Percentiles rank a stretch among this genome's conserved stretches.
phyloP scores from a whole-genome alignment of 352 stramenopile genomes.

The Plasmopara halstedii region DNA sequence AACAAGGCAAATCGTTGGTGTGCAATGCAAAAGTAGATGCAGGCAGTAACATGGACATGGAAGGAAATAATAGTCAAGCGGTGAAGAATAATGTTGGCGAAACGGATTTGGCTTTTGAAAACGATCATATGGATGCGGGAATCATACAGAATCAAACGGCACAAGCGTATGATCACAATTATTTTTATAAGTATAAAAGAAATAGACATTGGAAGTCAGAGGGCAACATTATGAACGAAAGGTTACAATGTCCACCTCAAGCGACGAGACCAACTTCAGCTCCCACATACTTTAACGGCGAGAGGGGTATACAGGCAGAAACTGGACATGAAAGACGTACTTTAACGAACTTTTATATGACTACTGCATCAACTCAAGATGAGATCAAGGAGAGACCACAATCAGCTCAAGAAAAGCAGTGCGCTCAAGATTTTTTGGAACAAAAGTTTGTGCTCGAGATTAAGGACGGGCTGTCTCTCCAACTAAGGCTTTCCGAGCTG shows the following conservation, averaged over 20 bases:
- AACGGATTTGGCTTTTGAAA: background rate
- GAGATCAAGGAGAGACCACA: background rate
- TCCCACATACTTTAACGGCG: slow-evolving; percentile 7
- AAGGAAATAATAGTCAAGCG: background rate
- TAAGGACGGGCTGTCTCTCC: slow-evolving; percentile 10
- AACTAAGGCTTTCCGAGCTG: slow-evolving; percentile 23
- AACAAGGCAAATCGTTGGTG: background rate
- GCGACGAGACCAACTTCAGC: slow-evolving; percentile 14
- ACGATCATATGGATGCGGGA: background rate
- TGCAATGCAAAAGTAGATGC: background rate
- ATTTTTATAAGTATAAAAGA: background rate
- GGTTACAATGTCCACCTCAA: slow-evolving; percentile 1
- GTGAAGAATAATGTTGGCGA: background rate
- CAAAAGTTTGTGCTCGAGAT: slow-evolving; percentile 6
- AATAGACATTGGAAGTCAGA: background rate
- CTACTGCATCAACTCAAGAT: background rate
- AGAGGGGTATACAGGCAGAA: background rate
- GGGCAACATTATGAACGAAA: background rate
- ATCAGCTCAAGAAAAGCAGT: background rate
- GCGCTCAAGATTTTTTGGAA: background rate
- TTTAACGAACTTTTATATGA: too few species aligned
- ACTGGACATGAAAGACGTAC: background rate
- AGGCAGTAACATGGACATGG: background rate
- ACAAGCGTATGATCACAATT: slow-evolving; percentile 5
- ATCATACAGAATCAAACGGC: slow-evolving; percentile 6